Conservation (phyloP, 2,329 filamentous ascomycete genomes). For the Epicoccum sorghinum region DNA sequence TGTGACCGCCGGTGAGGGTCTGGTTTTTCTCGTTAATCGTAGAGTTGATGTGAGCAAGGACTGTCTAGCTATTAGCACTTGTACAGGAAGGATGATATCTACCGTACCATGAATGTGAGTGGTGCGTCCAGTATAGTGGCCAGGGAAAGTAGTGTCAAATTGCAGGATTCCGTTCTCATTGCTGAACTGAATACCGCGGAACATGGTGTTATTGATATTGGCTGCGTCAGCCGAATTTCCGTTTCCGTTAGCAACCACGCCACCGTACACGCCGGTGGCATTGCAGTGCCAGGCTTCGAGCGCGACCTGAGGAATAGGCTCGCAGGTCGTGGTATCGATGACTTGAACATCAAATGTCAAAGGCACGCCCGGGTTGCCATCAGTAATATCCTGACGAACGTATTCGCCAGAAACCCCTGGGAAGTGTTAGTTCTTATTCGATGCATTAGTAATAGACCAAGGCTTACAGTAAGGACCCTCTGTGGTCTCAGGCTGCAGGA, state of each 20-base stretch:
- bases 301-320: constrained; percentile 53
- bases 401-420: constrained; percentile 50
- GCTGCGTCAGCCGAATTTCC: constrained; percentile 40
- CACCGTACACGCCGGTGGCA: constrained; percentile 52
- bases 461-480: constrained; percentile 32
- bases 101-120: constrained; percentile 28
- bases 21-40: constrained; percentile 49
- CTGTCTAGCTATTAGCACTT: constrained; percentile 24
- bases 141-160: constrained; percentile 55
- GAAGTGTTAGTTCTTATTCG: neutral
- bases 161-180: constrained; percentile 54
- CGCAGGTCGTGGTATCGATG: constrained; percentile 58
- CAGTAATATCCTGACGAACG: constrained; percentile 54
- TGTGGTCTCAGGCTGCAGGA: constrained; percentile 31
- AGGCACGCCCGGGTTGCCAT: constrained; percentile 54
- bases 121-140: constrained; percentile 40
- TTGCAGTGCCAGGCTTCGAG: constrained; percentile 56
- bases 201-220: constrained; percentile 42
- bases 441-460: neutral
- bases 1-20: constrained; percentile 54
- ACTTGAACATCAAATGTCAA: constrained; percentile 58
- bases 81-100: neutral
- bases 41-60: constrained; percentile 38
- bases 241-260: constrained; percentile 48
- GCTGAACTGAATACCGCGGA: constrained; percentile 55